Percentiles rank a stretch among this genome's conserved stretches.
Evolutionary conservation across 176 grass and related monocot genomes (phyloP).

Genomic region (Triticum aestivum): IWGSC_CS_RefSeq_v2.1 NC_057798.1:469032319-469032818

Average conservation of each 20-base stretch:
- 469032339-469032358: slow-evolving; percentile 54
- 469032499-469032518: slow-evolving; percentile 79
- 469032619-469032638: slow-evolving; percentile 55
- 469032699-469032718: slow-evolving; percentile 95
- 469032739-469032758: slow-evolving; percentile 85
- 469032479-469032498: slow-evolving; percentile 68
- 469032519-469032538: slow-evolving; percentile 90
- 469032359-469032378: slow-evolving; percentile 83
- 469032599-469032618: slow-evolving; percentile 47
- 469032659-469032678: slow-evolving; percentile 98
- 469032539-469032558: slow-evolving; percentile 69
- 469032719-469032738: slow-evolving; percentile 93
- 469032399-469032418: slow-evolving; percentile 82
- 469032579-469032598: slow-evolving; percentile 34
- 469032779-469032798: slow-evolving; percentile 75
- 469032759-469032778: slow-evolving; percentile 88
- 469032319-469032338: slow-evolving; percentile 57
- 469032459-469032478: slow-evolving; percentile 66
- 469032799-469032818: slow-evolving; percentile 92
- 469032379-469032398: slow-evolving; percentile 84
- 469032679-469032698: slow-evolving; percentile 90
- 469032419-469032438: slow-evolving; percentile 71
- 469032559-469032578: slow-evolving; percentile 39
- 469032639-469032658: slow-evolving; percentile 92
- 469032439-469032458: slow-evolving; percentile 73